Evolutionary conservation across 2,329 filamentous ascomycete species (phyloP).

Genomic region (Albifimbria verrucaria): DNA sequence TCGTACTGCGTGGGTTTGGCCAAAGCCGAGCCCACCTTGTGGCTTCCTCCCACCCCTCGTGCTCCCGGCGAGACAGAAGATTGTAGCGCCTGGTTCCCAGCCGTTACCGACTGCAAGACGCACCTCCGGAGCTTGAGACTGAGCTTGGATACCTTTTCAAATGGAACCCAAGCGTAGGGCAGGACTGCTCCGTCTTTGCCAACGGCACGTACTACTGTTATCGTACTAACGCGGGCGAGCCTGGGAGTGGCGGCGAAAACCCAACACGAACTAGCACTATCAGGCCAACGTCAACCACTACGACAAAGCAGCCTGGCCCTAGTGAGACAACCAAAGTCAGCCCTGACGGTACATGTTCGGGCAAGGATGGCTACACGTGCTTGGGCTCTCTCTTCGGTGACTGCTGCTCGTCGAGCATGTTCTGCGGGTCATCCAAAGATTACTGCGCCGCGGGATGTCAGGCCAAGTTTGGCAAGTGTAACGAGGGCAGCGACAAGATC

Average conservation of each 20-base stretch:
- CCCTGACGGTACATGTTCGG: background rate
- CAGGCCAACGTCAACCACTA: background rate
- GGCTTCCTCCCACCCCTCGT: conserved; percentile 2
- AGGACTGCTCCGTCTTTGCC: conserved; percentile 6
- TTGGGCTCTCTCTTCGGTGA: background rate
- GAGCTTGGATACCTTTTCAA: background rate
- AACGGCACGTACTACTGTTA: conserved; percentile 11
- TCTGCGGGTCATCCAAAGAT: background rate
- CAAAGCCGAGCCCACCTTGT: conserved; percentile 1
- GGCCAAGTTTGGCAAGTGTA: background rate
- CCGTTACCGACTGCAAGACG: background rate
- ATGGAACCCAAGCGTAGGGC: conserved; percentile 8
- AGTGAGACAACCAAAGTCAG: background rate
- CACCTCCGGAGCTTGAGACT: background rate
- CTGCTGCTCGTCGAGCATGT: background rate
- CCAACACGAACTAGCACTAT: background rate
- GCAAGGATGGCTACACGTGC: background rate
- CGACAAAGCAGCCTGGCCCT: background rate
- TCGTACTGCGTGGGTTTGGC: background rate
- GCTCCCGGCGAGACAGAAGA: conserved; percentile 3
- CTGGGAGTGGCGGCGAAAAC: background rate
- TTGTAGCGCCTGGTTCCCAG: conserved; percentile 1
- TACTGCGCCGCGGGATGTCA: background rate
- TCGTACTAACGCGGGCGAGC: background rate
- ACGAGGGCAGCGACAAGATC: background rate